Percentiles rank a stretch among this genome's conserved stretches.
Conservation (phyloP, 2,329 filamentous ascomycete genomes). For the Aspergillus spinulosporus region DNA sequence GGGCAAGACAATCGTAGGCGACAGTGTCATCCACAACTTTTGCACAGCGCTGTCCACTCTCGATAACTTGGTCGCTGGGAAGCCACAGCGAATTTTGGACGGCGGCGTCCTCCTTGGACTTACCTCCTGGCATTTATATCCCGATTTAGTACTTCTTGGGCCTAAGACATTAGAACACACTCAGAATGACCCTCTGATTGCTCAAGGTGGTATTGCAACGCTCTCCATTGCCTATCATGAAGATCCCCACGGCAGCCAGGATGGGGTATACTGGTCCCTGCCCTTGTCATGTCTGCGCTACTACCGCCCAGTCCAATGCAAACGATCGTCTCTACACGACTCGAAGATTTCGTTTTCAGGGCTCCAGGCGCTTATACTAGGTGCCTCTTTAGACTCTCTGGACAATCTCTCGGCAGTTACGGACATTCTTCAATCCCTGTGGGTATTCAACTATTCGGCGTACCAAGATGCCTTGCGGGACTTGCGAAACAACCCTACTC, state of each 20-base stretch:
- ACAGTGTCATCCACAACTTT: slow-evolving; percentile 10
- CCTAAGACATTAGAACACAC: background rate
- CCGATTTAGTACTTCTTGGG: slow-evolving; percentile 8
- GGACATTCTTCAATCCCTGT: background rate
- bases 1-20: background rate
- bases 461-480: background rate
- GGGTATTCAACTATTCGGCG: background rate
- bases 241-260: slow-evolving; percentile 8
- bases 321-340: slow-evolving; percentile 7
- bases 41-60: slow-evolving; percentile 5
- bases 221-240: slow-evolving; percentile 8
- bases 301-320: slow-evolving; percentile 7
- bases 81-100: slow-evolving; percentile 8
- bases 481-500: no score
- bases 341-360: slow-evolving; percentile 2
- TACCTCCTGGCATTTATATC: slow-evolving; percentile 16
- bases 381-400: slow-evolving; percentile 1
- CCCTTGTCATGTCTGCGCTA: slow-evolving; percentile 15
- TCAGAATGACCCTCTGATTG: slow-evolving; percentile 4
- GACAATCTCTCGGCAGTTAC: background rate
- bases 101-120: slow-evolving; percentile 10
- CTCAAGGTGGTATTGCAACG: slow-evolving; percentile 4
- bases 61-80: slow-evolving; percentile 6
- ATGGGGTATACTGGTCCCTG: slow-evolving; percentile 16
- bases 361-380: slow-evolving; percentile 2